Base-by-base conservation (phyloP, 2,329 filamentous ascomycete genomes). In the Hymenoscyphus repandus region DNA sequence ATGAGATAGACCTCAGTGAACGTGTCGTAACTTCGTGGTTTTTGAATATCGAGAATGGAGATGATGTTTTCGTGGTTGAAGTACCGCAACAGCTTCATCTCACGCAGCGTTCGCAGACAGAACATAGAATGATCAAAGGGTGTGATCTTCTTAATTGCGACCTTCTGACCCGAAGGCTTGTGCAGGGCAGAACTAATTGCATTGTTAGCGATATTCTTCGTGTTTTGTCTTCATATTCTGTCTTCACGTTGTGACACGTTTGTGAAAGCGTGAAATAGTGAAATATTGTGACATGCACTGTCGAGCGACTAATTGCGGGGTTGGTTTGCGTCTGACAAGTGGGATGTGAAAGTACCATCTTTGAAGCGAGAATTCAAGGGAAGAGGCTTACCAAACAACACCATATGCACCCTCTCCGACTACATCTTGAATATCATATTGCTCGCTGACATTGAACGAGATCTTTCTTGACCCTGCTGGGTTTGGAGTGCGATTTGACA, bases 21-120 rank as follows among this genome's bases (percentile, higher is more conserved):
- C 47, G 83, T 86, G 68, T 97, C 92, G 67, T 95, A 97, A 75
- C 87, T 95, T 65, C 92, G 82, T 38, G 93, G 93, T 75, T 96
- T 96, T 74, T 99, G 93, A 63, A 99, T 99, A 70, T 99, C 93
- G 62, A 99, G 83, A 64, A 99, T 99, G 47, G 91, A 97, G 69
- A 99, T 99, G 75, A 99, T 97, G 73, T 99, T 99, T 74, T 99
- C 93, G 69, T 99, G 93, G 74, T 97, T 99, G 78, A 99, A 99
- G 74, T 99, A 97, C 65, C 93, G 83, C 65, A 99, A 76, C 51
- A 99, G 79, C 81, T 99, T 99, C 93, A 99, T 99, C 74, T 99
- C 93, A 71, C 93, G 90, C 60, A 99, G 77, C 1, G 93, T 99
- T 69, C 93, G 81, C 65, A 99, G 75, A 70, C 92, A 96, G 78